Base-by-base conservation (phyloP, 2,329 filamentous ascomycete genomes). In the Teratosphaeria gauchensis region DNA sequence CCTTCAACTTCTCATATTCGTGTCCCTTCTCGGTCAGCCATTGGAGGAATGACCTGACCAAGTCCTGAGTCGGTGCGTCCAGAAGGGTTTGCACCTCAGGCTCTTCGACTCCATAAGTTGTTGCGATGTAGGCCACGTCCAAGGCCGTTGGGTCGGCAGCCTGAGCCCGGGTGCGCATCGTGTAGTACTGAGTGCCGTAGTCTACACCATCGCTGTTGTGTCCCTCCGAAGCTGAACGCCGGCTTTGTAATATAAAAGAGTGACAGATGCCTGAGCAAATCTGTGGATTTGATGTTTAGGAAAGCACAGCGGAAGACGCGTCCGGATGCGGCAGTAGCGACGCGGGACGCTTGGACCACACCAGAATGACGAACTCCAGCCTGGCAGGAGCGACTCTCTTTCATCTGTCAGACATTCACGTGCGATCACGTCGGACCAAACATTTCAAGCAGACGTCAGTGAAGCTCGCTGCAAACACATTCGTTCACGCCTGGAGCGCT, bases 1-100 rank as follows among this genome's bases (percentile, higher is more conserved):
- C 87, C 67, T 87, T 90, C 48, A 96, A 77, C 46, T 85, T 82
- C 71, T 96, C 90, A 67, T 84, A 87, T 68, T 96, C 90, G 67
- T 86, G 88, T 38, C 89, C 90, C 73, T 94, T 96, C 32, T 79
- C 77, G 28, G 86, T 82, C 56, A 97, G 83, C 30, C 88, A 86
- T 62, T 84, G 80, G 48, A 99, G 81, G 56, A 99, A 80, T 51
- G 83, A 78, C 59, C 83, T 81, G 64, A 96, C 88, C 30, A 96
- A 84, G 12, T 95, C 90, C 62, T 82, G 77, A 3, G 91, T 96
- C 54, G 89, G 89, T 46, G 82, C 79, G 59, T 86, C 84, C 48
- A 85, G 78, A 66, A 86, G 75, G 28, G 81, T 78, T 54, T 80
- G 76, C 54, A 92, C 72, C 30, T 82, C 84, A 21, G 80, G 77